Base-by-base conservation (phyloP, 2,329 filamentous ascomycete species). In the Huntiella decipiens region DNA sequence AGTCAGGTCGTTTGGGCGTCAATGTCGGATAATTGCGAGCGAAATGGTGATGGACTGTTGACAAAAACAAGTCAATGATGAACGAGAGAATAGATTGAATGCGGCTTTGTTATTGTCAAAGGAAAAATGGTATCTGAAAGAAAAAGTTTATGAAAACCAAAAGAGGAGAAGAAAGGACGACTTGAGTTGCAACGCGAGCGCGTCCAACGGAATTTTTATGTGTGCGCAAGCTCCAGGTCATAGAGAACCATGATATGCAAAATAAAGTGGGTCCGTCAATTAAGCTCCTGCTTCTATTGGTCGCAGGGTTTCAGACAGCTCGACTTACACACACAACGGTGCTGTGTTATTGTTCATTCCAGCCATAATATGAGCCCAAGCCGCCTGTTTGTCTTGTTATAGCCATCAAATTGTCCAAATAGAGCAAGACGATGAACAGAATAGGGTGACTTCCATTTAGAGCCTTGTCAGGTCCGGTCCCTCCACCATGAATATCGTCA, bases 191-290 rank as follows among this genome's bases (percentile, higher is more conserved):
- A 34, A 41, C 46, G 46, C 42, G 46, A 48, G 42, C 46, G 46
- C 46, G 46, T 48, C 38, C 38, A 44, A 19, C 31, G 37, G 43
- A 16, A 41, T 44, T 43, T 43, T 44, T 48, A 32, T 15, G 36
- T 45, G 35, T 36, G 46, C 46, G 46, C 46, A 48, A 48, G 38
- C 44, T 43, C 37, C 35, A 37, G 19, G 34, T 34, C 19, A n/a
- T 16, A 13, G 39, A 45, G 36, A 32, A 15, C 31, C 42, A 32
- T 15, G 13, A 4, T n/a, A 17, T 37, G 44, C 17, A 48, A 34
- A 35, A 43, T 32, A 44, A 48, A 48, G 46, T 45, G 46, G 46
- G 37, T 33, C 45, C 28, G 19, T 37, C 28, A 28, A 28, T 28
- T 28, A 28, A 10, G 8, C 22, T 28, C 22, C 7, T 28, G 22